A percentile compares a stretch with the other conserved stretches of the same genome.
phyloP scores from a whole-genome alignment of 1,139 yeast genomes.

The Diutina neorugosa region DNA sequence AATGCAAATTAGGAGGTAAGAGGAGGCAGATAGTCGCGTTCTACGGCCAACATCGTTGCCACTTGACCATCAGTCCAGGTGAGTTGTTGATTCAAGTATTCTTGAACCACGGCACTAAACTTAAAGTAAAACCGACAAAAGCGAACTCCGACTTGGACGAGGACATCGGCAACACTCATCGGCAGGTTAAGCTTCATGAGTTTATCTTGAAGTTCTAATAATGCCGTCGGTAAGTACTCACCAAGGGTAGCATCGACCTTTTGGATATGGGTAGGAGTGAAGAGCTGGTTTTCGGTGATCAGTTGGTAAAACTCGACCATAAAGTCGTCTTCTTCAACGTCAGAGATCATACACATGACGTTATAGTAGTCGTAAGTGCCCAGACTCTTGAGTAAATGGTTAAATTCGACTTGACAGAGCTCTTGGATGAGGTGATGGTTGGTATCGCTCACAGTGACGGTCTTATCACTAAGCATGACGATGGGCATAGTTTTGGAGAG shows the following conservation, averaged over 20 bases:
- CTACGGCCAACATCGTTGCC: constrained; percentile 55
- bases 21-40: constrained; percentile 8
- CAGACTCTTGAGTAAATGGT: constrained; percentile 33
- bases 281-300: constrained; percentile 49
- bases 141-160: constrained; percentile 32
- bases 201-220: constrained; percentile 48
- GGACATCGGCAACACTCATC: constrained; percentile 41
- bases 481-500: constrained; percentile 43
- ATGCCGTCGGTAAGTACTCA: constrained; percentile 44
- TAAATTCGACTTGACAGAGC: constrained; percentile 30
- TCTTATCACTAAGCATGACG: constrained; percentile 24
- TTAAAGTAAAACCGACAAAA: constrained; percentile 43
- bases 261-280: constrained; percentile 29
- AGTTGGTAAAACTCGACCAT: constrained; percentile 51
- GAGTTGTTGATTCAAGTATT: constrained; percentile 24
- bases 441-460: constrained; percentile 23
- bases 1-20: neutral
- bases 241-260: constrained; percentile 32
- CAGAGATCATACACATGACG: constrained; percentile 59
- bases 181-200: constrained; percentile 54
- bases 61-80: constrained; percentile 49
- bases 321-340: constrained; percentile 39
- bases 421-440: constrained; percentile 22
- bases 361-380: constrained; percentile 46
- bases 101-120: constrained; percentile 25